Percentiles rank a stretch among this genome's conserved stretches.
Evolutionary conservation across 805 yeast genomes (phyloP).

Genomic region (Blastobotrys peoriensis): DNA sequence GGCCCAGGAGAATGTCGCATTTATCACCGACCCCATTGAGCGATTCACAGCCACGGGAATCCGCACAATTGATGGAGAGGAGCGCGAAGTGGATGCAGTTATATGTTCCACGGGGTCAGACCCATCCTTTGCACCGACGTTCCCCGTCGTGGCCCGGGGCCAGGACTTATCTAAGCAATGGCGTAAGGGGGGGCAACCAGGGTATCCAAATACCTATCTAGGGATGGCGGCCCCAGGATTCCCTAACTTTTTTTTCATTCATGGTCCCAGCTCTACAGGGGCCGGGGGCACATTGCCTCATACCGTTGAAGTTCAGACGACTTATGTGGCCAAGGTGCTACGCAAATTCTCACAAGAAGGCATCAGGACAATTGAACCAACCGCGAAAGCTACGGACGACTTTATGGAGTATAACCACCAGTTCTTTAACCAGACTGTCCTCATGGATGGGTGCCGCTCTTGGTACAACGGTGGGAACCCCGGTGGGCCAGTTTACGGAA

Average conservation of each 20-base stretch:
- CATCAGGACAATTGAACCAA: conserved; percentile 8
- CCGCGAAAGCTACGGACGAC: conserved; percentile 8
- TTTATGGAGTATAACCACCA: conserved; percentile 7
- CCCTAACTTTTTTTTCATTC: conserved; percentile 9
- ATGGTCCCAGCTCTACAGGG: conserved; percentile 9
- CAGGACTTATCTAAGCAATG: conserved; percentile 7
- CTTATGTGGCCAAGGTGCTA: conserved; percentile 7
- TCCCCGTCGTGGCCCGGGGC: conserved; percentile 8
- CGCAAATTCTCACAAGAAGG: conserved; percentile 7
- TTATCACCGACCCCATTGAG: conserved; percentile 10
- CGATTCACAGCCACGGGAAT: conserved; percentile 19
- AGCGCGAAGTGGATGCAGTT: conserved; percentile 9
- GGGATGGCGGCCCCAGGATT: conserved; percentile 11
- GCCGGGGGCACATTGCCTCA: conserved; percentile 9
- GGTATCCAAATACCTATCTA: conserved; percentile 10
- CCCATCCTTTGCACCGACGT: conserved; percentile 7
- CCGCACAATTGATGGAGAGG: conserved; percentile 15
- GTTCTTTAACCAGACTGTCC: conserved; percentile 9
- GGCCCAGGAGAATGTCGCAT: conserved; percentile 18
- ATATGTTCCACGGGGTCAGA: conserved; percentile 13
- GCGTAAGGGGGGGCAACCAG: conserved; percentile 6
- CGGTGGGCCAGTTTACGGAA: conserved; percentile 7
- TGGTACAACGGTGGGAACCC: conserved; percentile 13
- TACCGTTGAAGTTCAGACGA: conserved; percentile 9
- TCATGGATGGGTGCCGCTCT: conserved; percentile 9